Base-by-base conservation (phyloP, 2,329 filamentous ascomycete genomes). In the Sphaceloma murrayae region DNA sequence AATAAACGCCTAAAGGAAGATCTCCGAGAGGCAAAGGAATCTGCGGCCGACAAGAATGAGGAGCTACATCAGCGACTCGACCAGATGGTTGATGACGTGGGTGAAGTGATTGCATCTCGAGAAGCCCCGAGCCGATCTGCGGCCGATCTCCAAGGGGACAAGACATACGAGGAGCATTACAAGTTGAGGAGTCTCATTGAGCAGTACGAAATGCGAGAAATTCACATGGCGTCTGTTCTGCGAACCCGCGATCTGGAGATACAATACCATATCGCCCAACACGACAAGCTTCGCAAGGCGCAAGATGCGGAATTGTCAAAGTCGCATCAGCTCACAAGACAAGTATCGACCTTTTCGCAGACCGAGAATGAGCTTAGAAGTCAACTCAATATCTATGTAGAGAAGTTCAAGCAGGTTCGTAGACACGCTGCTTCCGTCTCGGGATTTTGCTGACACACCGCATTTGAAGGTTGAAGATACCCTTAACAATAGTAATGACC, bases 1-100 rank as follows among this genome's bases (percentile, higher is more conserved):
- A 98, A 98, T 63, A 96, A 96, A 66, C 93, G 94, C 67, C 78
- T 98, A 52, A 96, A 96, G 66, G 91, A 98, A 63, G 94, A 95
- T 63, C 56, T 68, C 43, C 89, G 94, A 59, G 86, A 85, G 43
- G 73, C 94, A 19, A 83, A 89, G 56, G 87, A 89, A 52, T 84
- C 77, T 31, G 85, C 94, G 58, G 86, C 86, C 51, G 78, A 81
- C 53, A 87, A 86, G 44, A 81, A 86, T 43, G 74, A 81, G 50
- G 80, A 86, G 34, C 84, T 91, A 63, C 89, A 95, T 57, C 80
- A 86, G 48, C 85, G 87, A 53, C 81, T 91, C 48, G 82, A 87
- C 53, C 76, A 77, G 30, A 70, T 96, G 48, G 71, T 94, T 4
- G 77, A 80, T 53, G 86, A 93, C 52, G 77, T 96, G 44, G 85